phyloP scores from a whole-genome alignment of 208 protist species.

The Crithidia sp. region DNA sequence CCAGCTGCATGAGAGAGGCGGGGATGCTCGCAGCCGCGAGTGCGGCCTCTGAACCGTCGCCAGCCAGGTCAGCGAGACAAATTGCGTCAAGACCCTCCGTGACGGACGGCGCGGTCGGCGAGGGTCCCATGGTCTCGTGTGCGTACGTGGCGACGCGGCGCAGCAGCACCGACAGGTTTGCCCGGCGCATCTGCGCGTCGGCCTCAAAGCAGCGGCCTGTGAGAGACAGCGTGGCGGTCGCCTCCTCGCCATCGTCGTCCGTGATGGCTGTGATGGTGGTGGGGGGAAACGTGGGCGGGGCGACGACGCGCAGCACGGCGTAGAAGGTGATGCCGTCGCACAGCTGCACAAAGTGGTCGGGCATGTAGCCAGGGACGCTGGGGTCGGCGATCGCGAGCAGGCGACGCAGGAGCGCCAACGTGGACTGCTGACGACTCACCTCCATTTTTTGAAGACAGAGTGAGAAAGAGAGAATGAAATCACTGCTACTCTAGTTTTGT shows the following conservation, averaged over 20 bases:
- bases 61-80: slow-evolving; percentile 27
- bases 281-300: slow-evolving; percentile 41
- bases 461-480: not conserved
- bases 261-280: slow-evolving; percentile 24
- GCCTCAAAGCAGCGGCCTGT: slow-evolving; percentile 5
- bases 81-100: slow-evolving; percentile 23
- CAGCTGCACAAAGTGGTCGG: slow-evolving; percentile 39
- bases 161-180: slow-evolving; percentile 50
- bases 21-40: not conserved
- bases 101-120: slow-evolving; percentile 34
- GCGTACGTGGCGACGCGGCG: slow-evolving; percentile 51
- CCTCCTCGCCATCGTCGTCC: slow-evolving; percentile 3
- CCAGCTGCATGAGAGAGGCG: slow-evolving; percentile 30
- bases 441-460: not conserved
- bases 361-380: slow-evolving; percentile 7
- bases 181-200: slow-evolving; percentile 32
- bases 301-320: slow-evolving; percentile 41
- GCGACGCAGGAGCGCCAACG: slow-evolving; percentile 30
- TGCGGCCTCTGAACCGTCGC: slow-evolving; percentile 10
- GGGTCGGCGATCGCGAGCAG: slow-evolving; percentile 25
- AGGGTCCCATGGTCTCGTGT: slow-evolving; percentile 31
- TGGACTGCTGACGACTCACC: slow-evolving; percentile 23
- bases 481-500: not conserved
- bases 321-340: slow-evolving; percentile 50
- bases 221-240: slow-evolving; percentile 10